Base-by-base conservation (phyloP, 345 rosid genomes). In the Boechera divaricarpa region DNA sequence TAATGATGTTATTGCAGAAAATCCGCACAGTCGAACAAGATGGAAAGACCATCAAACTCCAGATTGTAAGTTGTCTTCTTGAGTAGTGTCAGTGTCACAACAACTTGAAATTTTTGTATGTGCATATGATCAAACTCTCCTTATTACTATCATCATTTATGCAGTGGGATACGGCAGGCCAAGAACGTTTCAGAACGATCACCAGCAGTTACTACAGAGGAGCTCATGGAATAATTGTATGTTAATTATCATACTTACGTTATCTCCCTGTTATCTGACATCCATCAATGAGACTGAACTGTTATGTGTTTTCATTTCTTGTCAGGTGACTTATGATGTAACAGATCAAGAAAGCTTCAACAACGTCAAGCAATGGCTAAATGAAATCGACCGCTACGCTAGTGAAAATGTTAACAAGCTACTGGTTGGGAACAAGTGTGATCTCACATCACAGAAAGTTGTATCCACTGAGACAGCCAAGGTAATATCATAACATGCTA, bases 91-190 rank as follows among this genome's bases (percentile, higher is more conserved):
- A 13, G 29, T 9, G 4, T 41, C 6, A 32, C 16, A 3, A 8
- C 1, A 0, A 44, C 3, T 48, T 77, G 4, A 2, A 7, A 26
- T 18, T 36, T 11, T 49, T 49, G 7, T 57, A 39, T 59, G 39
- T 1, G 2, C 0, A 42, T 35, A 21, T 52, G 57, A 26, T 44
- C 59, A 35, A 10, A 4, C 32, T 35, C 28, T 36, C 4, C 60
- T 63, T 48, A 61, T 63, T 74, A 64, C 48, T 2, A 12, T 80
- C 12, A 5, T 47, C 72, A 56, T 61, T 26, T 63, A 41, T 80
- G 83, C 86, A 92, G 96, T 92, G 97, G 97, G 97, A 92, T 78
- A 92, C 97, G 21, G 97, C 97, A 35, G 97, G 97, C 16, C 97
- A 92, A 80, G 97, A 92, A 73, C 86, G 96, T 65, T 92, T 92